phyloP scores from a whole-genome alignment of 78 protist species.

The Dictyostelium citrinum region DNA sequence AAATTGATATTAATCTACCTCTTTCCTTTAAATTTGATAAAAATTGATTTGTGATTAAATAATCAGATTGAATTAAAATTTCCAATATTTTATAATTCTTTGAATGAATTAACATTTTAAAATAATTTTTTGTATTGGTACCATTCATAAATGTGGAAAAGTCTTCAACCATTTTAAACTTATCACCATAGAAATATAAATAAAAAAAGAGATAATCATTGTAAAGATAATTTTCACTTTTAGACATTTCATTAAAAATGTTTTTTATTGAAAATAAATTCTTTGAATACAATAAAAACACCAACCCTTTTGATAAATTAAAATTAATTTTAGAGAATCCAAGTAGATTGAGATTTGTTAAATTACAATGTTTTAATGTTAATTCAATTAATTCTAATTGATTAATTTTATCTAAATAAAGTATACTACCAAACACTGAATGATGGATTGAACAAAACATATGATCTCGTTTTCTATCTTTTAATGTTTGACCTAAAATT shows the following conservation, averaged over 20 bases:
- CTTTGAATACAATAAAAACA: neutral
- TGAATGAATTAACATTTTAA: neutral
- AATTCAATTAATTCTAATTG: neutral
- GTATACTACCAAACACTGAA: neutral
- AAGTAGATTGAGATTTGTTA: too few relatives aligned
- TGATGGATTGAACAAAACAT: too few relatives aligned
- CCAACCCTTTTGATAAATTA: neutral
- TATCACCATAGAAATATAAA: neutral
- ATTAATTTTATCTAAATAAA: neutral
- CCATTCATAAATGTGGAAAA: neutral
- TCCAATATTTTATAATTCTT: neutral
- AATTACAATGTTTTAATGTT: neutral
- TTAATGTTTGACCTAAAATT: neutral
- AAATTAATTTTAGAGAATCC: too few relatives aligned
- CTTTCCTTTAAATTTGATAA: neutral
- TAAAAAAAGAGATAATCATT: neutral
- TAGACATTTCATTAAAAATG: neutral
- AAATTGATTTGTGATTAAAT: neutral
- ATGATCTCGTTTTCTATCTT: neutral
- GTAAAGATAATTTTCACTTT: neutral
- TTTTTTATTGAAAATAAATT: neutral
- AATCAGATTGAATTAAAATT: neutral
- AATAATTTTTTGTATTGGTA: neutral
- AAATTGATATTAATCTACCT: neutral
- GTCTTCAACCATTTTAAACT: neutral